Evolutionary conservation across 495 filamentous ascomycete genomes (phyloP), one percentile per base, ranked within the genome.

Genomic region (Daldinia bambusicola): DNA sequence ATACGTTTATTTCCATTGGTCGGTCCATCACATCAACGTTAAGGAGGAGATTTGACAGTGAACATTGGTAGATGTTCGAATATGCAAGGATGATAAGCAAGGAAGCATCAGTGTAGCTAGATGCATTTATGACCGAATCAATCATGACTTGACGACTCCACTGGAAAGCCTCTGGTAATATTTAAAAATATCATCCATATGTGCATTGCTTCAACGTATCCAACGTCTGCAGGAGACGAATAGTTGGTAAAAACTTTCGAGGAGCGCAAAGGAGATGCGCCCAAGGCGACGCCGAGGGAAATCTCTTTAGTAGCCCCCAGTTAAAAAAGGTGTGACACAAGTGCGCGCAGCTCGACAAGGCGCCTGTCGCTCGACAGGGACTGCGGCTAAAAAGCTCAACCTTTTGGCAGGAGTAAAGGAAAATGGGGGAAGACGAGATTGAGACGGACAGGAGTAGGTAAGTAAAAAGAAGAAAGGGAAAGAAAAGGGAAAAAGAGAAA

Each of bases 101-200:
- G 71, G 60, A 63, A 76, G 66, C 61, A 69, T 76, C 38, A 57
- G 58, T 77, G 75, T 76, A 76, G 71, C 69, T 74, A 76, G 71
- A 74, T 71, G 74, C 66, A 74, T 74, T 76, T 77, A 67, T 77
- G 74, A 77, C 58, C 63, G 70, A 63, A 77, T 74, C 63, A 74
- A 77, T 77, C 56, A 77, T 73, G 74, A 77, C 74, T 75, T 73
- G 68, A 73, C 70, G 70, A 73, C 61, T 73, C 69, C 30, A 69
- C 57, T 59, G 13, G 13, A 62, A 69, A 66, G 61, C 58, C 66
- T n/a, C 14, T 6, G 62, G 7, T n/a, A 14, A 41, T 36, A 38
- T 65, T 53, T 22, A 40, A 31, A n/a, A 43, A 30, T 66, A 36
- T 20, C 22, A 30, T 18, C 5, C n/a, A 69, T 59, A 66, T 60